These are phyloP conservation scores for Massarina eburnea DNA, from an alignment of 2,329 filamentous ascomycete species.

Conservation along the genomic window DNA sequence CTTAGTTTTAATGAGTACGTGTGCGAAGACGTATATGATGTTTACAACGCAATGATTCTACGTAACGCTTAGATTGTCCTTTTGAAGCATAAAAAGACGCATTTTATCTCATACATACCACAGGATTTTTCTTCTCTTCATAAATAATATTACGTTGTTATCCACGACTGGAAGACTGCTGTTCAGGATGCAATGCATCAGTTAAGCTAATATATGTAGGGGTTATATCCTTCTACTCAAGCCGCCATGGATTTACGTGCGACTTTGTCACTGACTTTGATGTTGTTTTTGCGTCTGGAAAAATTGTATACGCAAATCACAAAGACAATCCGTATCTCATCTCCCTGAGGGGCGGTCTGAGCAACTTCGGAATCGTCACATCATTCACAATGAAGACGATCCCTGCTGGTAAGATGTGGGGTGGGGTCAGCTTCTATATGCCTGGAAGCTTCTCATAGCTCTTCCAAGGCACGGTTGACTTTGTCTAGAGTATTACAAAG, in stretches of 20 bases:
- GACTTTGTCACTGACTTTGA: constrained; percentile 30
- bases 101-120: too few species aligned
- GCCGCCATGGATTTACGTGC: constrained; percentile 17
- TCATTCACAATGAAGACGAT: constrained; percentile 10
- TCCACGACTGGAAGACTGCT: too few species aligned
- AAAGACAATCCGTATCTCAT: constrained; percentile 41
- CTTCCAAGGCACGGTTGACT: constrained; percentile 6
- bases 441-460: constrained; percentile 3
- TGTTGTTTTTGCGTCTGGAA: constrained; percentile 47
- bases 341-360: constrained; percentile 42
- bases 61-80: too few species aligned
- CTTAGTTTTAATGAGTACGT: too few species aligned
- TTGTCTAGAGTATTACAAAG: too few species aligned
- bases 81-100: too few species aligned
- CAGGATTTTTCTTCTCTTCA: too few species aligned
- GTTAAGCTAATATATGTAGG: constrained; percentile 12
- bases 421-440: constrained; percentile 18
- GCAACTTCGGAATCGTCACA: constrained; percentile 35
- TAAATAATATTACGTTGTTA: too few species aligned
- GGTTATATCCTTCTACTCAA: constrained; percentile 25
- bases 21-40: too few species aligned
- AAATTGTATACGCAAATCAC: constrained; percentile 43
- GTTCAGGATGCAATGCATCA: too few species aligned
- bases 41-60: too few species aligned
- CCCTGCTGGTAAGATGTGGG: constrained; percentile 19